Percentiles rank a stretch among this genome's conserved stretches.
These are phyloP conservation scores for rapeseed (Brassica napus) DNA, from an alignment of 345 rosid species.

Conservation along the genomic window DNA sequence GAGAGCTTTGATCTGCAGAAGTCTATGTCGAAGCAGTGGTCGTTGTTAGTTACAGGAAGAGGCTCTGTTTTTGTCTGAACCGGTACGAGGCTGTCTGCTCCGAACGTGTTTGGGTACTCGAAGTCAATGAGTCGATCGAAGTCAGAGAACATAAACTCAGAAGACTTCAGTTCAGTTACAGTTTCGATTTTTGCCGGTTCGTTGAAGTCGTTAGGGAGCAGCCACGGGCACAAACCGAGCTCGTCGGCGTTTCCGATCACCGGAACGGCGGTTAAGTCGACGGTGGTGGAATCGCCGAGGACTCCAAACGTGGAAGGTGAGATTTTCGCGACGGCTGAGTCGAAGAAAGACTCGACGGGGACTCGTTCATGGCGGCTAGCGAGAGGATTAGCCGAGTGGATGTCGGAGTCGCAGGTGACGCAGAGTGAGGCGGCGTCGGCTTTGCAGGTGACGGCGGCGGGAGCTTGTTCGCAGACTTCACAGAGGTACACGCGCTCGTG, in stretches of 20 bases:
- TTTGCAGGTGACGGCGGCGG: slow-evolving; percentile 91
- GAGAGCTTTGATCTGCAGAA: slow-evolving; percentile 60
- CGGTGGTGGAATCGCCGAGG: slow-evolving; percentile 44
- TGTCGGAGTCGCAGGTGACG: slow-evolving; percentile 80
- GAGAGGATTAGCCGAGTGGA: slow-evolving; percentile 90
- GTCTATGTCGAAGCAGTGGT: slow-evolving; percentile 54
- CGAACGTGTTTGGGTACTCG: slow-evolving; percentile 50
- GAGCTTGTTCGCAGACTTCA: slow-evolving; percentile 93
- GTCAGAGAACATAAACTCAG: slow-evolving; percentile 47
- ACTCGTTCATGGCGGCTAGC: slow-evolving; percentile 86
- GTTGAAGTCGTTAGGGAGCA: slow-evolving; percentile 36
- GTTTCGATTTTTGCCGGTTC: slow-evolving; percentile 39
- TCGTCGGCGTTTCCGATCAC: slow-evolving; percentile 43
- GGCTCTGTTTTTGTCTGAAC: slow-evolving; percentile 54
- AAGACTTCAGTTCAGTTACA: slow-evolving; percentile 37
- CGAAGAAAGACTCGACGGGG: slow-evolving; percentile 67
- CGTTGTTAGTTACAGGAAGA: slow-evolving; percentile 43
- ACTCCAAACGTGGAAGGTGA: slow-evolving; percentile 47
- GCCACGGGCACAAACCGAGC: slow-evolving; percentile 44
- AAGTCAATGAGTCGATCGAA: slow-evolving; percentile 64
- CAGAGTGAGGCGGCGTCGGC: slow-evolving; percentile 94
- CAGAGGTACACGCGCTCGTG: slow-evolving; percentile 84
- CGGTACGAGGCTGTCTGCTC: slow-evolving; percentile 75
- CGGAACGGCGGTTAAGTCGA: slow-evolving; percentile 43
- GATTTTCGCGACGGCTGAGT: slow-evolving; percentile 40